A percentile compares a stretch with the other conserved stretches of the same genome.
Evolutionary conservation across 345 rosid genomes (phyloP).

Genomic region (Syzygium grande): DNA sequence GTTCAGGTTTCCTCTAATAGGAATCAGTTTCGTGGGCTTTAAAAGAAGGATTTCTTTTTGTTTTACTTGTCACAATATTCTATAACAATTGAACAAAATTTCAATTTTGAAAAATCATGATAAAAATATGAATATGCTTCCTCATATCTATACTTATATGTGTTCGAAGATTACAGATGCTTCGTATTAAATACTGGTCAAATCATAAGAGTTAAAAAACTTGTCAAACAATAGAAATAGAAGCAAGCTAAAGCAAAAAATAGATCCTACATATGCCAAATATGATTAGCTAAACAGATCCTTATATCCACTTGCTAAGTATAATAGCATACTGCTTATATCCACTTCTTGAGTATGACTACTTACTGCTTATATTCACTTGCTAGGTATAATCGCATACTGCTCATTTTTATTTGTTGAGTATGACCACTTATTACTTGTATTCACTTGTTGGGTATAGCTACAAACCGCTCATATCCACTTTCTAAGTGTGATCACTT

Average conservation of each 20-base stretch:
- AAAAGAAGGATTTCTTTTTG: background rate
- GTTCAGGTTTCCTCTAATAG: background rate
- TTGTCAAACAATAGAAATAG: background rate
- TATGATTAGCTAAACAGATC: background rate
- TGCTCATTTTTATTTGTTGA: too few relatives aligned
- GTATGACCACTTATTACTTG: too few relatives aligned
- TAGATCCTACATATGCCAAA: background rate
- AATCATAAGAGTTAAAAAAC: background rate
- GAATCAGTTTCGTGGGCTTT: background rate
- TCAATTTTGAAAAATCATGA: background rate
- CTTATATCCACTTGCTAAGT: too few relatives aligned
- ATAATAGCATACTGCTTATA: too few relatives aligned
- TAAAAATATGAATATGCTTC: background rate
- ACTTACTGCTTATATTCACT: too few relatives aligned
- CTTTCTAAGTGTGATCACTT: too few relatives aligned
- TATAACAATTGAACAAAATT: background rate
- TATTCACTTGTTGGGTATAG: too few relatives aligned
- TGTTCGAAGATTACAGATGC: background rate
- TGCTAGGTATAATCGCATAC: too few relatives aligned
- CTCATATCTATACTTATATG: background rate
- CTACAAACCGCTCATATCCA: too few relatives aligned
- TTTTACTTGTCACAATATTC: background rate
- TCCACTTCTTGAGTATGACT: too few relatives aligned
- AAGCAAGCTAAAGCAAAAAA: background rate
- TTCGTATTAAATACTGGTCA: background rate